phyloP scores from a whole-genome alignment of 495 filamentous ascomycete genomes.

The Neurospora terricola region DNA sequence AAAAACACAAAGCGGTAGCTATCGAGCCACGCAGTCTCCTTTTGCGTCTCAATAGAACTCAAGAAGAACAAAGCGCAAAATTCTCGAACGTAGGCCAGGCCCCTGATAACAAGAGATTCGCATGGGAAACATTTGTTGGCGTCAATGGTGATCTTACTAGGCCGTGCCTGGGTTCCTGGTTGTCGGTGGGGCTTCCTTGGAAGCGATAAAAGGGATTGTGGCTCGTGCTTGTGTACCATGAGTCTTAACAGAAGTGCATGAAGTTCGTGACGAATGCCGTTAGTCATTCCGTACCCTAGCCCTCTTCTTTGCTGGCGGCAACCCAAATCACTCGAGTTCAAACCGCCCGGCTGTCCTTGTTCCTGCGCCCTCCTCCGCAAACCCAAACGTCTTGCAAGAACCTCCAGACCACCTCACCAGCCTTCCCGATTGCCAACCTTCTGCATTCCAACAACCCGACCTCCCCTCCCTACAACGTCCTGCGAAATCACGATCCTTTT shows the following conservation, averaged over 20 bases:
- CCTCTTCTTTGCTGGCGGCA: slow-evolving; percentile 3
- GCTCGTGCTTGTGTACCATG: background rate
- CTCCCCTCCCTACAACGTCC: slow-evolving; percentile 8
- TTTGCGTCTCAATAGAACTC: background rate
- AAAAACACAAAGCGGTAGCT: background rate
- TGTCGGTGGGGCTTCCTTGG: background rate
- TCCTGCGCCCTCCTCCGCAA: slow-evolving; percentile 21
- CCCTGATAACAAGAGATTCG: background rate
- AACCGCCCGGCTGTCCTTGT: slow-evolving; percentile 10
- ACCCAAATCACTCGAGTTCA: slow-evolving; percentile 12
- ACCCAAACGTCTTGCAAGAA: slow-evolving; percentile 16
- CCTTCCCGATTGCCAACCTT: slow-evolving; percentile 12
- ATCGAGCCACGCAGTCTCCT: background rate
- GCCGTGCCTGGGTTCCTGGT: background rate
- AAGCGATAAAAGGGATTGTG: background rate
- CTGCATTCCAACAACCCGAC: slow-evolving; percentile 9
- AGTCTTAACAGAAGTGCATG: background rate
- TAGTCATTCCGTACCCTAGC: background rate
- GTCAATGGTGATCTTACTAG: background rate
- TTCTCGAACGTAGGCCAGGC: background rate
- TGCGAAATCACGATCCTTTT: slow-evolving; percentile 6
- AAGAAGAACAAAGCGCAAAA: background rate
- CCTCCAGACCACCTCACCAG: slow-evolving; percentile 5
- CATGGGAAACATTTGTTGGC: background rate
- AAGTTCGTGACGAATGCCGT: background rate